Base-by-base conservation (phyloP, 2,329 filamentous ascomycete genomes). In the Penicillium sp. region DNA sequence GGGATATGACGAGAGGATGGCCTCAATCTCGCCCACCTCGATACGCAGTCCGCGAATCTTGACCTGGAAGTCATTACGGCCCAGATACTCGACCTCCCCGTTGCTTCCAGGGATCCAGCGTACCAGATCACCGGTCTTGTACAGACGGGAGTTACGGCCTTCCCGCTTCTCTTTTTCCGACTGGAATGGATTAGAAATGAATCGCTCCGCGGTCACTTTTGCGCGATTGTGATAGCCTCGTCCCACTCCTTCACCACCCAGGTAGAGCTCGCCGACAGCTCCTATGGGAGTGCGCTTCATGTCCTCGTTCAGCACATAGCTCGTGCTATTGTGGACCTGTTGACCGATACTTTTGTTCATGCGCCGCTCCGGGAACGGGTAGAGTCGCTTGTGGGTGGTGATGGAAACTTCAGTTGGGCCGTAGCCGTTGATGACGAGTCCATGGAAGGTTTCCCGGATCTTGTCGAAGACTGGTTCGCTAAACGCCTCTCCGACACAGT, bases 211-310 rank as follows among this genome's bases (percentile, higher is more conserved):
- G 2, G 69, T 71, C 54, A 62, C 63, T 14, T 51, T 60, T 19
- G 58, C 49, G 8, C 67, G 56, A 32, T 66, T 61, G 4, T 76
- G 55, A 53, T 79, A 79, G 1, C 74, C 76, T 32, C 63, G 61
- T 6, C 65, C 75, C 1, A 79, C 63, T 34, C 68, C 69, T 0
- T 74, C 73, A 0, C 76, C 75, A 56, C 75, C 72, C 9, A 79
- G 55, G 3, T 76, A 54, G 34, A 79, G 48, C 56, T 79, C 77
- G 3, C 77, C 77, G 5, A 74, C 55, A 8, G 50, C 55, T 2
- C 59, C 59, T 16, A 60, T 43, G 9, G 59, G 39, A 35, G 45
- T 16, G n/a, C 41, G 41, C n/a, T 47, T 38, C 10, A 29, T 43
- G 47, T 58, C 35, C 27, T 48, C 18, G 8, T 53, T 46, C 46